Evolutionary conservation across 1,284 basidiomycete species (phyloP), one percentile per base, ranked within the genome.

Genomic region (Violaceomyces palustris): DNA sequence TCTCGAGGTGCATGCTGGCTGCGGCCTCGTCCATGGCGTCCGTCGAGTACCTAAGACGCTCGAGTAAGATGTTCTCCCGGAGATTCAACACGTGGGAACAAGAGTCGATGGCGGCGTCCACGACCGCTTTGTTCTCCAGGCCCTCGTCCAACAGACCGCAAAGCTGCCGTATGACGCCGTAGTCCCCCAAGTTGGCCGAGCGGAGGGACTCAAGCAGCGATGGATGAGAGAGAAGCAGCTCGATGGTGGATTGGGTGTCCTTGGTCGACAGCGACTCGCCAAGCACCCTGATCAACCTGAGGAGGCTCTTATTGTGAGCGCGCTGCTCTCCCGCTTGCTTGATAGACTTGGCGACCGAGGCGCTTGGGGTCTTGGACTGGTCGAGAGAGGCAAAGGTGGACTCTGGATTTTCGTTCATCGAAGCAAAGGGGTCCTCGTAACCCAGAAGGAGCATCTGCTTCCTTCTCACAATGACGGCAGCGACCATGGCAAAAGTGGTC

Each of bases 401-500:
- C n/a, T n/a, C n/a, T n/a, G n/a, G n/a, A n/a, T 41, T 39, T 17
- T 45, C 43, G 14, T 39, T 38, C 27, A 42, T 35, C 6, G 19
- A 44, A 3, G 43, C 64, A 69, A 79, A 93, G 0, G 89, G 88
- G 67, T 94, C 92, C 2, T 81, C 79, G 39, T 85, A 74, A 0
- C 87, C 88, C 17, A 79, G 77, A 14, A 81, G 75, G n/a, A 96
- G 80, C 30, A 92, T 77, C 74, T 96, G 90, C 66, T 85, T 87
- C 23, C 93, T 78, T 23, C 94, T 80, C 1, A 98, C 80, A 19
- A 99, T 79, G 51, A 87, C 83, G 1, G 93, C 92, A 2, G 92
- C 88, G 12, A 87, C 83, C 94, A 98, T 98, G 5, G 89, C 93
- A 72, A 97, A 97, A 0, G 93, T 96, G 2, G 93, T 94, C 30